Conservation (phyloP, 2,329 filamentous ascomycete species). For the Dothistroma pini region DNA sequence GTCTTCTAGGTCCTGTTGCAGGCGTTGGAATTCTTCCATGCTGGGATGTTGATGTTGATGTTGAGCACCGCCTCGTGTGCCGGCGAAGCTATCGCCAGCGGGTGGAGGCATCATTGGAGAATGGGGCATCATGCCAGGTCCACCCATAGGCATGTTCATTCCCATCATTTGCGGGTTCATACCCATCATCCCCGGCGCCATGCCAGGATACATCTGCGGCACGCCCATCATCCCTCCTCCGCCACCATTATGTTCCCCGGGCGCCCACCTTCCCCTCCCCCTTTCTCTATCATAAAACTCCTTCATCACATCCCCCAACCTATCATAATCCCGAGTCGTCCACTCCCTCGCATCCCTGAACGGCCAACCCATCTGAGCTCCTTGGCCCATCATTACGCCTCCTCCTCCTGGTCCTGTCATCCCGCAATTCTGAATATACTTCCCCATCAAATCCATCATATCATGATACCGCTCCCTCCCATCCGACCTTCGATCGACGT, state of each 20-base stretch:
- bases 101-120: not conserved
- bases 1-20: slow-evolving; percentile 12
- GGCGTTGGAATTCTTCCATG: slow-evolving; percentile 5
- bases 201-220: slow-evolving; percentile 4
- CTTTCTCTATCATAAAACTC: slow-evolving; percentile 22
- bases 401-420: not conserved
- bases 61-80: slow-evolving; percentile 4
- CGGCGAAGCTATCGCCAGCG: not conserved
- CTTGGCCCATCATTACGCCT: not conserved
- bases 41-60: not conserved
- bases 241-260: slow-evolving; percentile 6
- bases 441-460: slow-evolving; percentile 24
- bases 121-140: not conserved
- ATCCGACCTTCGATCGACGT: slow-evolving; percentile 26
- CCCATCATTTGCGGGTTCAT: not conserved
- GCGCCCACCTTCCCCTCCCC: slow-evolving; percentile 12
- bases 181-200: slow-evolving; percentile 11
- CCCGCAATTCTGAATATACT: slow-evolving; percentile 13
- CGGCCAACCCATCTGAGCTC: slow-evolving; percentile 8
- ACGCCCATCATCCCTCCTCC: slow-evolving; percentile 6
- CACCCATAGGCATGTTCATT: not conserved
- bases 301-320: slow-evolving; percentile 24
- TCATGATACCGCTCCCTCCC: slow-evolving; percentile 26
- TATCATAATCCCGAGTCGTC: slow-evolving; percentile 28
- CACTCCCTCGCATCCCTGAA: slow-evolving; percentile 23